Evolutionary conservation across 2,329 filamentous ascomycete genomes (phyloP), one percentile per base, ranked within the genome.

Genomic region (Fusarium keratoplasticum): DNA sequence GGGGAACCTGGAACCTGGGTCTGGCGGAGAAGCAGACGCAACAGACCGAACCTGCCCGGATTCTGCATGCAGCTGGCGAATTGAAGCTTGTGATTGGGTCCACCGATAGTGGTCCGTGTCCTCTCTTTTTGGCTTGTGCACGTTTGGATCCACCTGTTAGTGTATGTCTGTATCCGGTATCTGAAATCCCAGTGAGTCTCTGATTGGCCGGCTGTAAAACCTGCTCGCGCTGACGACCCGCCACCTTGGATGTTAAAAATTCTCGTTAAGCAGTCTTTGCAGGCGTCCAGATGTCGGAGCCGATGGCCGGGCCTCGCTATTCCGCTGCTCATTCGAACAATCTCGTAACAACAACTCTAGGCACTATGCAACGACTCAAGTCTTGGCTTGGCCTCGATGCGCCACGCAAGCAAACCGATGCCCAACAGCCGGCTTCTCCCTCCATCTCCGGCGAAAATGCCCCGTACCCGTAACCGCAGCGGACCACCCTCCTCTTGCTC

Each of bases 61-160:
- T 76, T 71, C 65, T 76, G 74, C 72, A 76, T 76, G 67, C 76
- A 71, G 64, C 76, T 69, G 70, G 58, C 76, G 71, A 69, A 61
- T 54, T 55, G 54, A 61, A 44, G 57, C 54, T 67, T 59, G 33
- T 78, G 76, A 78, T 78, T 78, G 76, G 76, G 54, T 59, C 47
- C 59, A 40, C 67, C 69, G 66, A 65, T 44, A 40, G 35, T 73
- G 70, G 75, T 67, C 63, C 57, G 67, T 69, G 64, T 67, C 55
- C 54, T 36, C 47, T 61, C 27, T 52, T 47, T 47, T 63, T 73
- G 72, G 72, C 72, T 65, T 66, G 70, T 72, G 72, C 72, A 29
- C 61, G 58, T 40, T 63, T 38, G 29, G 61, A 61, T 73, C 67
- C 66, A 72, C 66, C 29, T 31, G n/a, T 78, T 36, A 38, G 33